Conservation (phyloP, 2,329 filamentous ascomycete genomes). For the Penicillium sp. region DNA sequence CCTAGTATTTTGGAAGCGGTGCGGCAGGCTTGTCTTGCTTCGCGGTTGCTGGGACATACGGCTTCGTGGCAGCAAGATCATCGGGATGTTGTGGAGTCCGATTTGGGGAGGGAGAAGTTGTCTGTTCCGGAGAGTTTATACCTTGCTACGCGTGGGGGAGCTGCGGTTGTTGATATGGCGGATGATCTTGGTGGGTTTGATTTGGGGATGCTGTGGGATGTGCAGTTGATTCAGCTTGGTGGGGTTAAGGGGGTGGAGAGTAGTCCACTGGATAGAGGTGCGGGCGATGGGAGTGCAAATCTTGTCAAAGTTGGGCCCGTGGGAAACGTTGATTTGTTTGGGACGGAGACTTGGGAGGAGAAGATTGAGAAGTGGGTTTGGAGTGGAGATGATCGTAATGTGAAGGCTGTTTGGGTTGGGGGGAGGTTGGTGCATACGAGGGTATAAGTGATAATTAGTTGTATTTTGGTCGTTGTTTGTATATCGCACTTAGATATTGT, state of each 20-base stretch:
- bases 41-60: conserved; percentile 59
- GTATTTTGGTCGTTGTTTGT: not conserved
- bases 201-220: conserved; percentile 86
- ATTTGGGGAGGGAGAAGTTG: conserved; percentile 60
- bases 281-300: not conserved
- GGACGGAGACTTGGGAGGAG: conserved; percentile 86
- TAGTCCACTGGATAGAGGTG: conserved; percentile 11
- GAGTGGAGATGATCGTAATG: conserved; percentile 89
- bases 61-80: conserved; percentile 37
- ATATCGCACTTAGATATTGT: not conserved
- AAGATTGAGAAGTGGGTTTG: conserved; percentile 91
- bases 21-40: conserved; percentile 75
- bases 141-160: conserved; percentile 84
- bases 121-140: conserved; percentile 84
- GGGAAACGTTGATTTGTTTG: conserved; percentile 82
- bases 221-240: conserved; percentile 72
- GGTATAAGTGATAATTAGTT: not conserved
- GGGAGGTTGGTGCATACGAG: conserved; percentile 71
- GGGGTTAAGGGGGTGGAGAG: conserved; percentile 35
- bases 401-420: conserved; percentile 81
- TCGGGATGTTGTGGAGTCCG: conserved; percentile 33
- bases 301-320: conserved; percentile 46
- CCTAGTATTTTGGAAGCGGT: conserved; percentile 79
- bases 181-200: conserved; percentile 76
- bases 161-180: conserved; percentile 72